These are phyloP conservation scores for Elongisporangium anandrum DNA, from an alignment of 352 stramenopile genomes.

Conservation along the genomic window DNA sequence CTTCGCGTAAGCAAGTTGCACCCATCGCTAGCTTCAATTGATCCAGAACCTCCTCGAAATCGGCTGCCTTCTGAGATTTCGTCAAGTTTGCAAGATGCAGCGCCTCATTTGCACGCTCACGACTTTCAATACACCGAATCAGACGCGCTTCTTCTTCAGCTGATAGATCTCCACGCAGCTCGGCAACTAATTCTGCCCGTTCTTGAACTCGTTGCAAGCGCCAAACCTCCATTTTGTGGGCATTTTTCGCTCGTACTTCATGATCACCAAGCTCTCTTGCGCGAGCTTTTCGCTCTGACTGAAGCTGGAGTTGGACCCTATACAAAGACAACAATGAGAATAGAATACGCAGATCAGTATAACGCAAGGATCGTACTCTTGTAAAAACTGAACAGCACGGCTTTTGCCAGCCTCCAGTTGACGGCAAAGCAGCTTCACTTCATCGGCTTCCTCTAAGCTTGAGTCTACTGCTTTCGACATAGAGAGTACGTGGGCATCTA, in stretches of 20 bases:
- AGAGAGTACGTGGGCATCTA: slow-evolving; percentile 59
- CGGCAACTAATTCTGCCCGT: slow-evolving; percentile 67
- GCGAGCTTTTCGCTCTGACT: slow-evolving; percentile 57
- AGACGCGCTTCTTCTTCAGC: slow-evolving; percentile 56
- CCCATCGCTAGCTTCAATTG: slow-evolving; percentile 70
- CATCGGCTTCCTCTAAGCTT: slow-evolving; percentile 58
- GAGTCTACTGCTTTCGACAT: slow-evolving; percentile 67
- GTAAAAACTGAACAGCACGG: slow-evolving; percentile 64
- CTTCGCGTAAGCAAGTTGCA: slow-evolving; percentile 39
- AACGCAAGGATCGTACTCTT: slow-evolving; percentile 33
- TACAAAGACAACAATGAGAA: neutral
- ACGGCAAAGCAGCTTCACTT: slow-evolving; percentile 70
- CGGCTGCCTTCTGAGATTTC: slow-evolving; percentile 63
- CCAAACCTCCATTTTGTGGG: slow-evolving; percentile 81
- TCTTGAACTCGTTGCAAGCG: slow-evolving; percentile 65
- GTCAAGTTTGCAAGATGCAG: slow-evolving; percentile 58
- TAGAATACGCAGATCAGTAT: neutral
- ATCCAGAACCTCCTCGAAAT: slow-evolving; percentile 59
- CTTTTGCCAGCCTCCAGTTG: slow-evolving; percentile 78
- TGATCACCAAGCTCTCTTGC: slow-evolving; percentile 67
- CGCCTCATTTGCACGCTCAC: slow-evolving; percentile 57
- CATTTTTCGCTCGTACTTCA: slow-evolving; percentile 74
- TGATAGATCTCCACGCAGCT: slow-evolving; percentile 69
- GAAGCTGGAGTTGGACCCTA: slow-evolving; percentile 62
- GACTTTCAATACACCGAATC: slow-evolving; percentile 56